These are phyloP conservation scores for Myxozyma sirexii DNA, from an alignment of 805 yeast genomes.

Conservation along the genomic window DNA sequence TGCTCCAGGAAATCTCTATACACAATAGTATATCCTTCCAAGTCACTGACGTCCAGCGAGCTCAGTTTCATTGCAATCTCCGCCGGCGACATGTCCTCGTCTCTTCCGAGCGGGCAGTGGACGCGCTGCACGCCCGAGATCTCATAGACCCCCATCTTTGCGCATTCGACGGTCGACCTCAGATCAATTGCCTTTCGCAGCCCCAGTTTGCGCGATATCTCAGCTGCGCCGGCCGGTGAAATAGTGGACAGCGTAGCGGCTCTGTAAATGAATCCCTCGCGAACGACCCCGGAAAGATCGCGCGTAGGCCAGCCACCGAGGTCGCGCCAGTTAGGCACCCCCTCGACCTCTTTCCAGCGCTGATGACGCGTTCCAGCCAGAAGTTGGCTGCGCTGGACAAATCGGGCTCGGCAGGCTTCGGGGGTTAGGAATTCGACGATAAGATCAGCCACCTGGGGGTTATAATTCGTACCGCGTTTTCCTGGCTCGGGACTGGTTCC, in stretches of 20 bases:
- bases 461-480: conserved; percentile 57
- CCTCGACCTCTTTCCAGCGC: conserved; percentile 67
- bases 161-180: conserved; percentile 59
- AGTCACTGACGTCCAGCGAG: conserved; percentile 42
- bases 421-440: conserved; percentile 53
- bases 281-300: conserved; percentile 32
- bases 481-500: conserved; percentile 46
- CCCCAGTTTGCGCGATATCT: conserved; percentile 47
- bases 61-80: conserved; percentile 58
- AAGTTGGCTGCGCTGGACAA: conserved; percentile 40
- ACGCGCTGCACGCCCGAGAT: conserved; percentile 52
- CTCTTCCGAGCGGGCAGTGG: conserved; percentile 60
- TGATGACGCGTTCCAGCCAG: conserved; percentile 32
- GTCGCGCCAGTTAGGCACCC: conserved; percentile 74
- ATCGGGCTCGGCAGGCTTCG: conserved; percentile 56
- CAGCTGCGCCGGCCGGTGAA: conserved; percentile 53
- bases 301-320: conserved; percentile 68
- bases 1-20: conserved; percentile 59
- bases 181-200: conserved; percentile 66
- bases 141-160: conserved; percentile 49
- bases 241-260: conserved; percentile 62
- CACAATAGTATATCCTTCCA: conserved; percentile 64
- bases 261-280: conserved; percentile 61
- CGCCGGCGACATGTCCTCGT: conserved; percentile 63
- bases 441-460: conserved; percentile 52